These are phyloP conservation scores for Globisporangium cylindrosporum DNA, from an alignment of 352 stramenopile species.

Conservation along the genomic window DNA sequence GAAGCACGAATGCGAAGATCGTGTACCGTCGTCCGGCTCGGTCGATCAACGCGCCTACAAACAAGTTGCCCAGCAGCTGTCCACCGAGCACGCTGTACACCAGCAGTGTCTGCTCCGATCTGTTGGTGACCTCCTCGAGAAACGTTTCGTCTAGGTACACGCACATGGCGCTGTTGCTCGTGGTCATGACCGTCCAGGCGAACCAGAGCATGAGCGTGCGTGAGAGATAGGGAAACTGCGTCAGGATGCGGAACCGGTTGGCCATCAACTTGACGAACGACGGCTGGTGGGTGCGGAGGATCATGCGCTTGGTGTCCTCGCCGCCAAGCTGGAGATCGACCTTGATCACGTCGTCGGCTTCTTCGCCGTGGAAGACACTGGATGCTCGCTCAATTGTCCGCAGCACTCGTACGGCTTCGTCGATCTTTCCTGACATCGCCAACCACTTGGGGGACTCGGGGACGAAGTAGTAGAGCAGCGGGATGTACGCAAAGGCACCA, in stretches of 20 bases:
- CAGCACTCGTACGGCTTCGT: slow-evolving; percentile 13
- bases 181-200: slow-evolving; percentile 28
- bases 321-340: neutral
- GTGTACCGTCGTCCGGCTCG: slow-evolving; percentile 25
- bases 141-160: slow-evolving; percentile 27
- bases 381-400: slow-evolving; percentile 3
- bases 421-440: neutral
- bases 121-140: slow-evolving; percentile 19
- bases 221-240: slow-evolving; percentile 26
- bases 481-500: neutral
- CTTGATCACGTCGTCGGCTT: slow-evolving; percentile 2
- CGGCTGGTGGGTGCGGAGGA: neutral
- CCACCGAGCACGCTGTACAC: slow-evolving; percentile 13
- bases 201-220: slow-evolving; percentile 47
- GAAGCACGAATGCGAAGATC: slow-evolving; percentile 17
- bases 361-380: slow-evolving; percentile 3
- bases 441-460: slow-evolving; percentile 12
- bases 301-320: neutral
- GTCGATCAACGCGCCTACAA: slow-evolving; percentile 33
- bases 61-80: slow-evolving; percentile 31
- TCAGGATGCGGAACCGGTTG: slow-evolving; percentile 29
- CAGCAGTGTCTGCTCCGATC: neutral
- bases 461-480: slow-evolving; percentile 1
- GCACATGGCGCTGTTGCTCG: slow-evolving; percentile 24
- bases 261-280: slow-evolving; percentile 25